Evolutionary conservation across 163 green algal species (phyloP).

Genomic region (Coccomyxa subellipsoidea): DNA sequence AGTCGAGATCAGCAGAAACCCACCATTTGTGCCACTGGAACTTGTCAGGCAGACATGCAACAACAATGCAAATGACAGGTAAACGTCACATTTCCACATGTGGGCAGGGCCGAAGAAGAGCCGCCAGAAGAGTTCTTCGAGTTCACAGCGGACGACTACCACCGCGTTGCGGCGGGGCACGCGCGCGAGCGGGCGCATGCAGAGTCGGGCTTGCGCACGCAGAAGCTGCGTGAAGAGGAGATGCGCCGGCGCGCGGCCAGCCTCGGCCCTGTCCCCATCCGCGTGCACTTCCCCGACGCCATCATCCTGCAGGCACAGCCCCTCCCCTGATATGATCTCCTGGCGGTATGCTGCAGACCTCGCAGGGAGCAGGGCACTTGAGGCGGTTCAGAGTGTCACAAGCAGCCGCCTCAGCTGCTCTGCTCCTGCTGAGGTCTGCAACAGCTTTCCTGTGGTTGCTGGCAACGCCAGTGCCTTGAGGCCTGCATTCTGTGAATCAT

Average conservation of each 20-base stretch:
- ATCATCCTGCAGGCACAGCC: conserved; percentile 28
- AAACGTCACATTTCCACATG: too few relatives aligned
- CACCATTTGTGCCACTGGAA: too few relatives aligned
- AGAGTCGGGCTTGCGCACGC: conserved; percentile 6
- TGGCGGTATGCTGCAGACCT: neutral
- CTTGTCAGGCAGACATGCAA: too few relatives aligned
- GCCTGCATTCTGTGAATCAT: too few relatives aligned
- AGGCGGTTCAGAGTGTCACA: too few relatives aligned
- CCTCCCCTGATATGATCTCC: neutral
- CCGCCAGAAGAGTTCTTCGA: conserved; percentile 27
- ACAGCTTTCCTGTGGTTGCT: too few relatives aligned
- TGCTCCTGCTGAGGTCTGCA: too few relatives aligned
- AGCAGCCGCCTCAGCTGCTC: too few relatives aligned
- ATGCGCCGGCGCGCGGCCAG: conserved; percentile 16
- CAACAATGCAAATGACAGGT: too few relatives aligned
- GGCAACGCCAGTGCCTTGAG: too few relatives aligned
- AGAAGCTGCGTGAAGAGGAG: conserved; percentile 37
- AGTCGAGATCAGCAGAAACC: too few relatives aligned
- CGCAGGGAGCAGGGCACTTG: too few relatives aligned
- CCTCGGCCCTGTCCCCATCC: conserved; percentile 31
- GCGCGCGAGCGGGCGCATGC: neutral
- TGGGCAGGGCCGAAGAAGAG: conserved; percentile 4
- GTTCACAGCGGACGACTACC: conserved; percentile 41
- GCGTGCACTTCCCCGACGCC: conserved; percentile 31
- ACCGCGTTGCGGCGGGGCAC: conserved; percentile 17